Evolutionary conservation across 2,329 filamentous ascomycete genomes (phyloP), one percentile per base, ranked within the genome.

Genomic region (Arthrobotrys entomopaga): DNA sequence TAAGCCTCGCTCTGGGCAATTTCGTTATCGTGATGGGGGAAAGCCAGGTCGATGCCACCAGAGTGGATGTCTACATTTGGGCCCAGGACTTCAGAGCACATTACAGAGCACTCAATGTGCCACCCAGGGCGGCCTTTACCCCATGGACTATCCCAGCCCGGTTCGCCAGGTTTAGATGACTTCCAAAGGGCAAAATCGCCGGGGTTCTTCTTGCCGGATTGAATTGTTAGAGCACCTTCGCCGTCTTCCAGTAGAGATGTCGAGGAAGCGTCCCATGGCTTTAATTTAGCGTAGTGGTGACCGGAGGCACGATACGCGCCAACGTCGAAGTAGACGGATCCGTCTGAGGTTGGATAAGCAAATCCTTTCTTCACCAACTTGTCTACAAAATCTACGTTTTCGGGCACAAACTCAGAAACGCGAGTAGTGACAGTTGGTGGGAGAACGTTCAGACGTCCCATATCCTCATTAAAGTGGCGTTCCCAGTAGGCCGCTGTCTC

Each of bases 81-180:
- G 3, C 93, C 93, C 0, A 98, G 84, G n/a, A 93, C 87, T 76
- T 93, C 91, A 1, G 91, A 94, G 0, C 93, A 93, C 94, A 98
- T 97, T 15, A 93, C 93, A 0, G 90, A 93, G 87, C 94, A 97
- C 83, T 97, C 93, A 79, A 97, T 97, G 80, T 97, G 94, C 94
- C 94, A 98, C 16, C 94, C 94, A 0, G 94, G 94, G 50, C 94
- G 86, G 3, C 93, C 93, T 65, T 89, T 85, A 3, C 94, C 93
- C 93, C 94, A 98, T 2, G 89, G 88, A 78, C 91, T 95, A 3
- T 88, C 85, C 94, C 94, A 98, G 77, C 88, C 91, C 0, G 94
- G 94, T 84, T 98, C 94, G 49, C 94, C 94, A 13, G 91, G 88
- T 82, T 96, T 97, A 0, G 90, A 93, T 63, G 90, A 89, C 81